Evolutionary conservation across 2,329 filamentous ascomycete genomes (phyloP).

Genomic region (Meredithiella fracta): DNA sequence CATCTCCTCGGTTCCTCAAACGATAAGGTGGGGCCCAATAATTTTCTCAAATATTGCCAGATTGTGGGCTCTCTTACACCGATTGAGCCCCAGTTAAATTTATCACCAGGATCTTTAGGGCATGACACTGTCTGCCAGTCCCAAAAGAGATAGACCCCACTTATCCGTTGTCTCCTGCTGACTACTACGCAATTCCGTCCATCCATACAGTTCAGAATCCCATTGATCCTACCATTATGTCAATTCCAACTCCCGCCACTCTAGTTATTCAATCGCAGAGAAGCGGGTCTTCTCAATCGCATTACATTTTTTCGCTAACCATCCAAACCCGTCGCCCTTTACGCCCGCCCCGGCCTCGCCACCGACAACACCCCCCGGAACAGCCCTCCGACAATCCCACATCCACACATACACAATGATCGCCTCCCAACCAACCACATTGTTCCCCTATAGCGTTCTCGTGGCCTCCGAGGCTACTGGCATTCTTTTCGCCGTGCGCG

Average conservation of each 20-base stretch:
- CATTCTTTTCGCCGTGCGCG: slow-evolving; percentile 57
- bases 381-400: neutral
- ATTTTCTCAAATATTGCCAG: neutral
- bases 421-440: slow-evolving; percentile 21
- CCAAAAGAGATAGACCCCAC: neutral
- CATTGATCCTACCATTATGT: no score
- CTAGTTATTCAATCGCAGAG: neutral
- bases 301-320: neutral
- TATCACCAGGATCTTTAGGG: slow-evolving; percentile 22
- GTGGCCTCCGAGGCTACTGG: slow-evolving; percentile 31
- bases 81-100: slow-evolving; percentile 7
- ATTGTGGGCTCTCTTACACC: slow-evolving; percentile 7
- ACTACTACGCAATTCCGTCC: no score
- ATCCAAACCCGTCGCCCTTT: neutral
- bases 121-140: slow-evolving; percentile 11
- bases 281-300: neutral
- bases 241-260: neutral
- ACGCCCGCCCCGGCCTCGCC: neutral
- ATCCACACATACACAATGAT: neutral
- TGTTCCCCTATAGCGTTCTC: slow-evolving; percentile 50
- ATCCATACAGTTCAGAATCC: no score
- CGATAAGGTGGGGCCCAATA: neutral
- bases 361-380: neutral
- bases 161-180: no score
- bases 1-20: neutral